phyloP scores from a whole-genome alignment of 73 alveolate genomes.

The Paramecium primaurelia region DNA sequence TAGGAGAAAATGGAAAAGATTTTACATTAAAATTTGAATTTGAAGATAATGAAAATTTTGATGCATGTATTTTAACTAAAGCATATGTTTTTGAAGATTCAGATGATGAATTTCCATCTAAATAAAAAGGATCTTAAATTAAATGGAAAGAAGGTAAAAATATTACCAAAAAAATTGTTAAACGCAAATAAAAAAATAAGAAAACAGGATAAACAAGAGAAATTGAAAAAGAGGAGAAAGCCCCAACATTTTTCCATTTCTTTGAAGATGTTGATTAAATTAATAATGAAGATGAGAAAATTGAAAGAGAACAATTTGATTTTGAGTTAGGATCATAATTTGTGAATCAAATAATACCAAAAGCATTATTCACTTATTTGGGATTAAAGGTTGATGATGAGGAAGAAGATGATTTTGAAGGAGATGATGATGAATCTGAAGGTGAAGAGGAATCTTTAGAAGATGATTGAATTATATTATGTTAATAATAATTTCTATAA shows the following conservation, averaged over 20 bases:
- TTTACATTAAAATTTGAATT: background rate
- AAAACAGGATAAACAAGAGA: slow-evolving; percentile 27
- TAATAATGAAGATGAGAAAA: background rate
- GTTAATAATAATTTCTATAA: background rate
- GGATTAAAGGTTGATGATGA: background rate
- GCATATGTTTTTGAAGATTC: background rate
- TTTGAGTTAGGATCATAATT: background rate
- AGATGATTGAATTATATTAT: background rate
- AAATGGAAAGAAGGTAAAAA: slow-evolving; percentile 37
- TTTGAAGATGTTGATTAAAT: background rate
- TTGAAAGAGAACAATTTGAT: background rate
- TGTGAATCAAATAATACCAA: background rate
- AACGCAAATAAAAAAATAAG: slow-evolving; percentile 31
- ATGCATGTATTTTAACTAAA: background rate
- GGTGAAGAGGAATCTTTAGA: background rate
- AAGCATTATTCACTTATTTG: background rate
- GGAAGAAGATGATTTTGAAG: background rate
- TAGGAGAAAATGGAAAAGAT: slow-evolving; percentile 40
- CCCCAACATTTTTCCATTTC: slow-evolving; percentile 38
- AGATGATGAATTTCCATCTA: background rate
- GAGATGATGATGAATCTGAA: background rate
- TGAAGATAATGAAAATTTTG: slow-evolving; percentile 1
- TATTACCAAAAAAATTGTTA: background rate
- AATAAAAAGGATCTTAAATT: background rate
- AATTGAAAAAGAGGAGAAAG: slow-evolving; percentile 2